Evolutionary conservation across 805 yeast species (phyloP), one percentile per base, ranked within the genome.

Genomic region (Saccharomycopsis vini): DNA sequence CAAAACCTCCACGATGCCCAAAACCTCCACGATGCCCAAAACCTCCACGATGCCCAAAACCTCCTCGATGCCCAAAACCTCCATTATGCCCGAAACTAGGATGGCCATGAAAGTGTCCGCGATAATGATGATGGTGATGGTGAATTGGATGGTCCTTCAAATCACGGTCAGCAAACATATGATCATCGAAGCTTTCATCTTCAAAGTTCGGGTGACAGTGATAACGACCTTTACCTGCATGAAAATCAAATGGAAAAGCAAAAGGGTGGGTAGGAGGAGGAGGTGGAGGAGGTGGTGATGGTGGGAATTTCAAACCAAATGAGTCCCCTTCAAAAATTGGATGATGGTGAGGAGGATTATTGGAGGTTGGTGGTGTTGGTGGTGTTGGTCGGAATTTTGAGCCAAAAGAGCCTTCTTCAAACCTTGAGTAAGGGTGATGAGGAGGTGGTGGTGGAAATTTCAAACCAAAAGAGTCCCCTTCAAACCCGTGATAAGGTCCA

Each of bases 41-140:
- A n/a, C n/a, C n/a, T n/a, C n/a, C n/a, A n/a, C n/a, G n/a, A n/a
- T n/a, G n/a, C n/a, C n/a, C n/a, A n/a, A n/a, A n/a, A n/a, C n/a
- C n/a, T n/a, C n/a, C n/a, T n/a, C n/a, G n/a, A 26, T 26, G 29
- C 10, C 29, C 29, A 12, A 7, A 7, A 26, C 29, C 10, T 26
- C 29, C 29, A 7, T 26, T 26, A 26, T 26, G 12, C 12, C 29
- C 29, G 29, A 12, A 12, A 9, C 12, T 26, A 26, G 7, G 29
- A 7, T 12, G 10, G 12, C 29, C 29, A 26, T 26, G 29, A 12
- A 9, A 12, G 29, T 26, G 7, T 7, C 12, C 7, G 29, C 12
- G 29, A 26, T 26, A 26, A 26, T 7, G 29, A 26, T 12, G 76
- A 71, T 28, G 80, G 68, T 37, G 79, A 72, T 22, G 81, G 71